These are phyloP conservation scores for Santalum album DNA, from an alignment of 164 flowering plant genomes.

Conservation along the genomic window DNA sequence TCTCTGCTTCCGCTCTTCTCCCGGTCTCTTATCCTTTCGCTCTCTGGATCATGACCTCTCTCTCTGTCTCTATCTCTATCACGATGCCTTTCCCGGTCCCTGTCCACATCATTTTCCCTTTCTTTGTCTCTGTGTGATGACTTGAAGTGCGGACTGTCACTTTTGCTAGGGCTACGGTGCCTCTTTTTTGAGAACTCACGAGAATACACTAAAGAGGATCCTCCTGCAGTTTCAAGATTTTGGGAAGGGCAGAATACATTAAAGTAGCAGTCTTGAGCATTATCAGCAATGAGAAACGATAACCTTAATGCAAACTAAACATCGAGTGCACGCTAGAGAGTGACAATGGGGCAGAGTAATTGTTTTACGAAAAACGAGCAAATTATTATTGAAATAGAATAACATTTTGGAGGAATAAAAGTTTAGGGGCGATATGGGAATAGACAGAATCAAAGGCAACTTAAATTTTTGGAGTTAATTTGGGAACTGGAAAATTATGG, in stretches of 20 bases:
- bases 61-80: conserved; percentile 34
- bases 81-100: conserved; percentile 42
- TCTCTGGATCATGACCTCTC: conserved; percentile 36
- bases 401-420: too few relatives aligned
- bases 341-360: too few relatives aligned
- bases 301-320: not conserved
- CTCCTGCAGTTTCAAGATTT: conserved; percentile 33
- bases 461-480: too few relatives aligned
- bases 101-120: conserved; percentile 38
- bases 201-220: conserved; percentile 41
- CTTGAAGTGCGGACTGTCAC: conserved; percentile 64
- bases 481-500: too few relatives aligned
- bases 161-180: conserved; percentile 55
- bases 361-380: too few relatives aligned
- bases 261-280: not conserved
- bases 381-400: too few relatives aligned
- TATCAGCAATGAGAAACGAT: not conserved
- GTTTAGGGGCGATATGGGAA: too few relatives aligned
- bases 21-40: conserved; percentile 25
- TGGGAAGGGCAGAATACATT: not conserved
- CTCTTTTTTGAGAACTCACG: conserved; percentile 67
- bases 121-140: conserved; percentile 44
- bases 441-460: too few relatives aligned
- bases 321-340: too few relatives aligned
- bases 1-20: conserved; percentile 17